A percentile compares a stretch with the other conserved stretches of the same genome.
These are phyloP conservation scores for Tylopilus intermedius DNA, from an alignment of 768 basidiomycete genomes.

Conservation along the genomic window DNA sequence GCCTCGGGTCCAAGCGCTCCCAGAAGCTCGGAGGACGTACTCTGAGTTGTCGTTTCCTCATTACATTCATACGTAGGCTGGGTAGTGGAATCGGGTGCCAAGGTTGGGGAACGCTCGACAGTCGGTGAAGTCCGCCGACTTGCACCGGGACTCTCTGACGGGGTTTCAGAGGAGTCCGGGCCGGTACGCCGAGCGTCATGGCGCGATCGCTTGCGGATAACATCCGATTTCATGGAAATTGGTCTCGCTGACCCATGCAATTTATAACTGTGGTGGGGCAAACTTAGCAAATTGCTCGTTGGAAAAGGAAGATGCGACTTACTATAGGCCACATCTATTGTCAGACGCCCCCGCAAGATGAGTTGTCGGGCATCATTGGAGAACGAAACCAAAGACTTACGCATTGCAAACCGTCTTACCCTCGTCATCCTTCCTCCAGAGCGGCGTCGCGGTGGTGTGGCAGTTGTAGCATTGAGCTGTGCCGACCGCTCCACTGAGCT, in stretches of 20 bases:
- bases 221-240: slow-evolving; percentile 88
- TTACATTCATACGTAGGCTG: slow-evolving; percentile 47
- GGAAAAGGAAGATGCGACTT: slow-evolving; percentile 25
- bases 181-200: slow-evolving; percentile 68
- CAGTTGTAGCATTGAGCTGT: slow-evolving; percentile 86
- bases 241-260: slow-evolving; percentile 81
- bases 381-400: slow-evolving; percentile 44
- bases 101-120: slow-evolving; percentile 55
- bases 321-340: slow-evolving; percentile 72
- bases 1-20: slow-evolving; percentile 38
- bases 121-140: slow-evolving; percentile 70
- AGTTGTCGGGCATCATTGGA: slow-evolving; percentile 10
- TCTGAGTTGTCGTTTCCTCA: slow-evolving; percentile 39
- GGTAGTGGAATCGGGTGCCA: slow-evolving; percentile 68
- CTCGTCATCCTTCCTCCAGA: slow-evolving; percentile 89
- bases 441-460: slow-evolving; percentile 82
- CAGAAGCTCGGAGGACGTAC: slow-evolving; percentile 49
- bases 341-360: slow-evolving; percentile 4
- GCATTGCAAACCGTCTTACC: slow-evolving; percentile 90
- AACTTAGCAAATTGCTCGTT: slow-evolving; percentile 6
- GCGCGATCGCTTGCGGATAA: slow-evolving; percentile 81
- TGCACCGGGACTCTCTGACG: slow-evolving; percentile 70
- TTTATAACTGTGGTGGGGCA: slow-evolving; percentile 50
- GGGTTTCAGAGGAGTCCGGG: slow-evolving; percentile 55
- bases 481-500: slow-evolving; percentile 28